phyloP scores from a whole-genome alignment of 129 eudicot genomes.

The Helichrysum umbraculigerum region DNA sequence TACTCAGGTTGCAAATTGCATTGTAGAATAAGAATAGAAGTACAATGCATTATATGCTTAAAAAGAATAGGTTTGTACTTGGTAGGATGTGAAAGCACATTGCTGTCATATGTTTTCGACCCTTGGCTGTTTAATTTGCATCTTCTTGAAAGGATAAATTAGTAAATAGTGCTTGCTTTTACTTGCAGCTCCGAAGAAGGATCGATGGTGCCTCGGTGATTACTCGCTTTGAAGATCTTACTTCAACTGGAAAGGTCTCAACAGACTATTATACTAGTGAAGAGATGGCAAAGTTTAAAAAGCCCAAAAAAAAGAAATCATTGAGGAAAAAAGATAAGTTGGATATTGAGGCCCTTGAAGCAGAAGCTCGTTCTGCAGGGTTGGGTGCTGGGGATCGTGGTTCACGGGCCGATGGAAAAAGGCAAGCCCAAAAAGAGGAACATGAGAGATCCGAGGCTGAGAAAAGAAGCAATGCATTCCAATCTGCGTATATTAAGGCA shows the following conservation, averaged over 20 bases:
- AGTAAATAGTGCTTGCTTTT: not conserved
- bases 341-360: slow-evolving; percentile 86
- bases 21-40: not conserved
- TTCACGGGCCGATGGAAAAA: slow-evolving; percentile 71
- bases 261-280: slow-evolving; percentile 87
- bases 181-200: slow-evolving; percentile 75
- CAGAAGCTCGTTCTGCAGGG: slow-evolving; percentile 91
- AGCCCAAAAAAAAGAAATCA: slow-evolving; percentile 96
- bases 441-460: slow-evolving; percentile 79
- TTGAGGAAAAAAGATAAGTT: slow-evolving; percentile 85
- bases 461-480: slow-evolving; percentile 68
- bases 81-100: not conserved
- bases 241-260: slow-evolving; percentile 48
- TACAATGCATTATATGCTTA: not conserved
- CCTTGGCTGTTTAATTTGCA: not conserved
- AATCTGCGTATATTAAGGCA: slow-evolving; percentile 75
- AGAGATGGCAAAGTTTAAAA: slow-evolving; percentile 84
- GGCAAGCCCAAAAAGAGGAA: slow-evolving; percentile 71
- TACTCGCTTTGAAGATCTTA: slow-evolving; percentile 63
- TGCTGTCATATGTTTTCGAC: not conserved
- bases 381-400: slow-evolving; percentile 84
- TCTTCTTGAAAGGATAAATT: not conserved
- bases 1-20: not conserved
- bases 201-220: slow-evolving; percentile 62
- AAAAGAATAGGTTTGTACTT: not conserved